Conservation (phyloP, 1,284 basidiomycete species). For the Ganoderma boninense region DNA sequence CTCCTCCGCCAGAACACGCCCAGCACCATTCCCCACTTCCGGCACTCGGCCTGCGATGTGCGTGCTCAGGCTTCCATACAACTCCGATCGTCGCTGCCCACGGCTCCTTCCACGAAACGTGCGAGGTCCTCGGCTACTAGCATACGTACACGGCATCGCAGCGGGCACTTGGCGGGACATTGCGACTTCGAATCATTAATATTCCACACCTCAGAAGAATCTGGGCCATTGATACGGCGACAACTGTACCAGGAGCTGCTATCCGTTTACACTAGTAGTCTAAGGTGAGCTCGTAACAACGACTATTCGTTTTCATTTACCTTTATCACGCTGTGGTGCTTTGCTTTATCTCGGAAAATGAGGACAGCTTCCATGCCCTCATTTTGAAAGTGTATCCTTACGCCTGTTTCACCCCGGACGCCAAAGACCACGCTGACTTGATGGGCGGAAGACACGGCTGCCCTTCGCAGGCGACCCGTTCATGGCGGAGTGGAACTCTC, state of each 20-base stretch:
- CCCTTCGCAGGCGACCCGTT: background rate
- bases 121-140: background rate
- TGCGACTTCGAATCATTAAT: background rate
- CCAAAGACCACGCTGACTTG: background rate
- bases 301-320: background rate
- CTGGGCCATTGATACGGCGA: background rate
- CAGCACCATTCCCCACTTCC: conserved; percentile 1
- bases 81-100: background rate
- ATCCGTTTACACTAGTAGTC: background rate
- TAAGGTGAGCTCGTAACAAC: background rate
- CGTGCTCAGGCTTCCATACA: background rate
- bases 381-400: background rate
- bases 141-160: conserved; percentile 1
- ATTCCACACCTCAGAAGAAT: background rate
- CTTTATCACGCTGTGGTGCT: background rate
- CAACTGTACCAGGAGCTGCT: background rate
- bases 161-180: background rate
- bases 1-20: background rate
- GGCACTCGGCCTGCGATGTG: background rate
- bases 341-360: background rate
- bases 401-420: background rate
- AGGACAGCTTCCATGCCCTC: background rate
- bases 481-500: background rate
- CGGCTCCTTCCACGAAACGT: background rate
- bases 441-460: background rate